Percentiles rank a stretch among this genome's conserved stretches.
These are phyloP conservation scores for Corymbia citriodora DNA, from an alignment of 441 rosid genomes.

Conservation along the genomic window DNA sequence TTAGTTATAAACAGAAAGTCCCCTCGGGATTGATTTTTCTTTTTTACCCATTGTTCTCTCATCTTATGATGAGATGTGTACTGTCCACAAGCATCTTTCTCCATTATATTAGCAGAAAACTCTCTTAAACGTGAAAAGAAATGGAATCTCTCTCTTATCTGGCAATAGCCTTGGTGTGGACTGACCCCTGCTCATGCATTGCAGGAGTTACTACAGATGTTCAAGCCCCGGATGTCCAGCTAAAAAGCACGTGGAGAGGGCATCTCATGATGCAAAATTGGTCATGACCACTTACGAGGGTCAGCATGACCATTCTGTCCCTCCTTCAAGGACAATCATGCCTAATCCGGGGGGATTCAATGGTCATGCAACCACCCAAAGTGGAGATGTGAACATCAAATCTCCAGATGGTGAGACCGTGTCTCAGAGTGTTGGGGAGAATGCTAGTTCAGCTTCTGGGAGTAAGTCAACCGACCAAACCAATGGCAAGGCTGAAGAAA, in stretches of 20 bases:
- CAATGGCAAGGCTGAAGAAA: conserved; percentile 18
- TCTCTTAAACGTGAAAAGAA: not conserved
- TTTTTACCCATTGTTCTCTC: not conserved
- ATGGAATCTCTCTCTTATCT: not conserved
- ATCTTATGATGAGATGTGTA: not conserved
- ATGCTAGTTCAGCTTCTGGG: not conserved
- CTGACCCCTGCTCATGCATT: conserved; percentile 8
- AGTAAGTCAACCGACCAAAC: conserved; percentile 16
- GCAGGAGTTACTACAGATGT: conserved; percentile 96
- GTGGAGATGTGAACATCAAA: conserved; percentile 19
- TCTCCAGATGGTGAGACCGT: conserved; percentile 1
- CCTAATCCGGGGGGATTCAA: conserved; percentile 37
- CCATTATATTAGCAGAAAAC: not conserved
- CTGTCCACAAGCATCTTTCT: not conserved
- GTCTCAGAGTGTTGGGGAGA: not conserved
- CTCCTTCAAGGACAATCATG: conserved; percentile 68
- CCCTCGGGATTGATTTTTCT: not conserved
- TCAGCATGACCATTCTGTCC: conserved; percentile 67
- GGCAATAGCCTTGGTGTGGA: not conserved
- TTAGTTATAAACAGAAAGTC: not conserved
- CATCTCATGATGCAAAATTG: conserved; percentile 69
- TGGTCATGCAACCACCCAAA: conserved; percentile 13
- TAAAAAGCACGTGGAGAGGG: conserved; percentile 92
- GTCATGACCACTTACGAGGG: conserved; percentile 92
- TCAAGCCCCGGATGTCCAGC: conserved; percentile 85